Evolutionary conservation across 805 yeast species (phyloP).

Genomic region (Candida caryicola): DNA sequence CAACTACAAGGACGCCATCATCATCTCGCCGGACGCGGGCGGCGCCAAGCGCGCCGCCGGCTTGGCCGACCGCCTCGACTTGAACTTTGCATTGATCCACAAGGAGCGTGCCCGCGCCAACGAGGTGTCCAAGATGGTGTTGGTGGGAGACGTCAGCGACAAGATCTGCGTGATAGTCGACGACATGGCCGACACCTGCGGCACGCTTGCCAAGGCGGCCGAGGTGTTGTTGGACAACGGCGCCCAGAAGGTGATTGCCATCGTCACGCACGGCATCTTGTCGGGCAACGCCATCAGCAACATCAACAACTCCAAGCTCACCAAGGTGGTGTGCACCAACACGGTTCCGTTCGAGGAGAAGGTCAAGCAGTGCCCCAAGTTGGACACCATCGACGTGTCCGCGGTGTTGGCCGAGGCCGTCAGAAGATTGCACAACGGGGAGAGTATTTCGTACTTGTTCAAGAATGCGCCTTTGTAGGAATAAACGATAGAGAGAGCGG

Average conservation of each 20-base stretch:
- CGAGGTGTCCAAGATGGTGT: constrained; percentile 79
- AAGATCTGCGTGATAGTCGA: constrained; percentile 77
- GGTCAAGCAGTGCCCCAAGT: constrained; percentile 52
- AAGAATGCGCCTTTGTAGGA: constrained; percentile 53
- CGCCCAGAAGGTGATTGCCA: constrained; percentile 73
- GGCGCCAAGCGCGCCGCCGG: constrained; percentile 90
- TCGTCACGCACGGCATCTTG: constrained; percentile 79
- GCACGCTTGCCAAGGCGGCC: constrained; percentile 80
- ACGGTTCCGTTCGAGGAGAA: constrained; percentile 76
- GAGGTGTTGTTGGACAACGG: constrained; percentile 66
- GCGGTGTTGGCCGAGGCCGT: constrained; percentile 78
- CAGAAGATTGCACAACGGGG: constrained; percentile 84
- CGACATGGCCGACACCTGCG: constrained; percentile 91
- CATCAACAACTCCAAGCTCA: constrained; percentile 64
- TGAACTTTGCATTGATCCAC: constrained; percentile 80
- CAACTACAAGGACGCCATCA: constrained; percentile 59
- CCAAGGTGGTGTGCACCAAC: constrained; percentile 73
- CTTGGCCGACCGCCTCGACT: constrained; percentile 73
- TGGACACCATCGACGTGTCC: constrained; percentile 68
- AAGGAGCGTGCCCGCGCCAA: constrained; percentile 82
- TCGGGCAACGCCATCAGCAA: constrained; percentile 73
- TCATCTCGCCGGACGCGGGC: constrained; percentile 86
- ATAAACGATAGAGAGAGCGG: no score
- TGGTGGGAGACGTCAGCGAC: constrained; percentile 79
- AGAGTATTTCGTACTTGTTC: constrained; percentile 76